A percentile compares a stretch with the other conserved stretches of the same genome.
Conservation (phyloP, 2,329 filamentous ascomycete species). For the Nigrospora oryzae region DNA sequence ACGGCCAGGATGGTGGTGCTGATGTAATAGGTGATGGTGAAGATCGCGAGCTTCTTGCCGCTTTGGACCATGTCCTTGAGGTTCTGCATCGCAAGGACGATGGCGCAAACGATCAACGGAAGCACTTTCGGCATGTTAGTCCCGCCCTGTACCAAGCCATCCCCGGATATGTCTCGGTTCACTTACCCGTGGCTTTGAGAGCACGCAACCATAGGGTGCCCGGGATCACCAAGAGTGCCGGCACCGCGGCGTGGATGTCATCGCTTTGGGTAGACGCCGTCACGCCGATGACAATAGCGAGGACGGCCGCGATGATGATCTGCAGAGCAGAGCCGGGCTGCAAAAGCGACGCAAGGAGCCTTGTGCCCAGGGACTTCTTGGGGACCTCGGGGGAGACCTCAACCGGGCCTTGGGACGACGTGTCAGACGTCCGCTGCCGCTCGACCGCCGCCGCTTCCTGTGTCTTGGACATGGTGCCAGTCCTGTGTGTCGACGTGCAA, state of each 20-base stretch:
- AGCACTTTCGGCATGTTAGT: slow-evolving; percentile 26
- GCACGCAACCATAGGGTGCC: slow-evolving; percentile 41
- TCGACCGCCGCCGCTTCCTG: no score
- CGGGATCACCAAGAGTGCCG: slow-evolving; percentile 35
- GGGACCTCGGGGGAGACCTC: no score
- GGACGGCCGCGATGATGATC: slow-evolving; percentile 36
- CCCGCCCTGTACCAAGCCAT: no score
- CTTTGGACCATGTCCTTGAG: slow-evolving; percentile 35
- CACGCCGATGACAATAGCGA: slow-evolving; percentile 42
- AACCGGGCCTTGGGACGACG: no score
- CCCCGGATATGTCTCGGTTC: no score
- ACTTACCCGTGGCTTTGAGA: slow-evolving; percentile 37
- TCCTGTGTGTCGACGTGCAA: no score
- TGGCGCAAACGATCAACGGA: slow-evolving; percentile 41
- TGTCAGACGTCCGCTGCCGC: no score
- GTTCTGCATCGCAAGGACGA: slow-evolving; percentile 41
- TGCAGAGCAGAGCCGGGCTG: slow-evolving; percentile 36
- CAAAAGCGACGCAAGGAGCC: no score
- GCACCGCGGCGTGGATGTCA: slow-evolving; percentile 30
- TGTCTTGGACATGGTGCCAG: no score
- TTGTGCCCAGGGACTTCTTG: no score
- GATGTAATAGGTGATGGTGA: slow-evolving; percentile 41
- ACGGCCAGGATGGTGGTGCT: slow-evolving; percentile 40
- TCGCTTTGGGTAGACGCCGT: slow-evolving; percentile 31
- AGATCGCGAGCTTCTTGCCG: slow-evolving; percentile 33